Percentiles rank a stretch among this genome's conserved stretches.
phyloP scores from a whole-genome alignment of 1,284 basidiomycete species.

The Tilletia horrida region DNA sequence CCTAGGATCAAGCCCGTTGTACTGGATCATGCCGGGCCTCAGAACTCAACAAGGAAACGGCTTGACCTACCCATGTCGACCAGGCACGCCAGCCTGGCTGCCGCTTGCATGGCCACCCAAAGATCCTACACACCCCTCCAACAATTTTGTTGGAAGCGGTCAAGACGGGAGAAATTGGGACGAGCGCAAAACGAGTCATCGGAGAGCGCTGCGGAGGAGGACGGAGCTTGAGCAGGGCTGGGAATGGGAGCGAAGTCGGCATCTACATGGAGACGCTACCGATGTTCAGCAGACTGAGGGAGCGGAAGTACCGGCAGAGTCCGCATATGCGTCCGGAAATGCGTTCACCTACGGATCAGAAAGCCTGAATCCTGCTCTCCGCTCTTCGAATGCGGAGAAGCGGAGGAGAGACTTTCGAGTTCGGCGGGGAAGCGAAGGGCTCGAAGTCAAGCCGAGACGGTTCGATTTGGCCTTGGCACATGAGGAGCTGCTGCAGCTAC shows the following conservation, averaged over 20 bases:
- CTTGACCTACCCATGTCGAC: background rate
- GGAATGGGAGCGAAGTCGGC: conserved; percentile 7
- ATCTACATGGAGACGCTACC: background rate
- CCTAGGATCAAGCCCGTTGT: conserved; percentile 8
- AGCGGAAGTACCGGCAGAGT: background rate
- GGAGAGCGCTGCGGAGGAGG: background rate
- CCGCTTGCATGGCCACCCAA: conserved; percentile 4
- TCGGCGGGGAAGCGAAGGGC: conserved; percentile 6
- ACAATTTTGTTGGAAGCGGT: background rate
- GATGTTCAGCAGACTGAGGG: background rate
- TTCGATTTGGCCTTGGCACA: conserved; percentile 8
- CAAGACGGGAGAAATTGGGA: too few relatives aligned
- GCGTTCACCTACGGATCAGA: conserved; percentile 15
- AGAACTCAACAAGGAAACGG: background rate
- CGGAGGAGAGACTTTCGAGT: background rate
- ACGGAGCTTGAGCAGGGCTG: background rate
- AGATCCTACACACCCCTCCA: conserved; percentile 2
- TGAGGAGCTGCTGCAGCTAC: conserved; percentile 1
- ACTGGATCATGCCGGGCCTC: conserved; percentile 13
- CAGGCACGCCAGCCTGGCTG: background rate
- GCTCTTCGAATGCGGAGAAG: background rate
- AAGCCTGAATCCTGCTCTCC: conserved; percentile 3
- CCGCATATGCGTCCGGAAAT: background rate
- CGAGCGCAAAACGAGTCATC: background rate
- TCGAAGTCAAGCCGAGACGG: conserved; percentile 10